Conservation (phyloP, 768 basidiomycete genomes). For the Tricholoma furcatifolium region DNA sequence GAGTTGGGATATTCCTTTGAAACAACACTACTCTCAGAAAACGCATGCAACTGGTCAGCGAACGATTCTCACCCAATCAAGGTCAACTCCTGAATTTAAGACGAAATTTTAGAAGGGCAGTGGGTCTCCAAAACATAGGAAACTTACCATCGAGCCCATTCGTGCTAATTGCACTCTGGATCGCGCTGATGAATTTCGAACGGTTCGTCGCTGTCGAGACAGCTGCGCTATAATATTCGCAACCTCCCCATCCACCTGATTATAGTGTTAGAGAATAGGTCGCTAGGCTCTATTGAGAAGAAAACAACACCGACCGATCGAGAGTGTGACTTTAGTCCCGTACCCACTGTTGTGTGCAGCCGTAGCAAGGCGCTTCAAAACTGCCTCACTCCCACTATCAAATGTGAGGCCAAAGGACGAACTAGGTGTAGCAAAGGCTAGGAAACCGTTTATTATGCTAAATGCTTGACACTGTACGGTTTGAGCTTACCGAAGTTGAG, state of each 20-base stretch:
- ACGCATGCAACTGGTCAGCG: not conserved
- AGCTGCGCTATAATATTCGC: slow-evolving; percentile 61
- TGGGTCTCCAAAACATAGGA: slow-evolving; percentile 23
- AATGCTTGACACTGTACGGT: too few species aligned
- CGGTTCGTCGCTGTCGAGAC: slow-evolving; percentile 48
- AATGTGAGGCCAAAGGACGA: slow-evolving; percentile 52
- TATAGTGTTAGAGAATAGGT: not conserved
- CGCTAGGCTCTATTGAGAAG: not conserved
- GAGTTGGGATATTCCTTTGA: slow-evolving; percentile 71
- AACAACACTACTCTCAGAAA: not conserved
- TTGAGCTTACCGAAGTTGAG: slow-evolving; percentile 55
- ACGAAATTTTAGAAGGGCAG: not conserved
- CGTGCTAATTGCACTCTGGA: slow-evolving; percentile 51
- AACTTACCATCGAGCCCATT: slow-evolving; percentile 69
- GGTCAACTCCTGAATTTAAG: slow-evolving; percentile 28
- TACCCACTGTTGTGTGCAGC: slow-evolving; percentile 53
- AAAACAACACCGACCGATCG: slow-evolving; percentile 51
- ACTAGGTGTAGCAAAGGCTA: slow-evolving; percentile 74
- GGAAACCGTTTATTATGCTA: slow-evolving; percentile 6
- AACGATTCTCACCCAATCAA: slow-evolving; percentile 52
- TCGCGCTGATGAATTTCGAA: slow-evolving; percentile 53
- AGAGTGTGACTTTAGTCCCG: slow-evolving; percentile 64
- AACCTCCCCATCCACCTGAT: slow-evolving; percentile 73
- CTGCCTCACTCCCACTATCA: slow-evolving; percentile 46
- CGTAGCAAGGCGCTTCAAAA: slow-evolving; percentile 57